Conservation (phyloP, 2,329 filamentous ascomycete genomes). For the Calonectria ilicicola region DNA sequence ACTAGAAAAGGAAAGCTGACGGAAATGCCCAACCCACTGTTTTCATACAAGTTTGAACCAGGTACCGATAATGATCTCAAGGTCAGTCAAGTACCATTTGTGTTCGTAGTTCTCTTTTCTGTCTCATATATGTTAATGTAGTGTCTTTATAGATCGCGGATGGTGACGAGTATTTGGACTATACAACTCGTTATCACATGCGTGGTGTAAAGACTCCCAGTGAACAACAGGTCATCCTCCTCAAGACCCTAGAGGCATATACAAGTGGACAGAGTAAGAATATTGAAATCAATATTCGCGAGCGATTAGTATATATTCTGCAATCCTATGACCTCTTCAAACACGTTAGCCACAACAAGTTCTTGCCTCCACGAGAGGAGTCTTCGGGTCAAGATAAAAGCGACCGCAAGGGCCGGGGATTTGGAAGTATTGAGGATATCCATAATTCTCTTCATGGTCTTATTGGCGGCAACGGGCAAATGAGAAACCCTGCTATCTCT, state of each 20-base stretch:
- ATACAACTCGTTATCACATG: constrained; percentile 14
- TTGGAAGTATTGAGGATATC: constrained; percentile 26
- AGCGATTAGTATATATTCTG: constrained; percentile 16
- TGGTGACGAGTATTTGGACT: neutral
- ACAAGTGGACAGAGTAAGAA: neutral
- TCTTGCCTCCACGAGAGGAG: neutral
- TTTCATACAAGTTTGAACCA: constrained; percentile 3
- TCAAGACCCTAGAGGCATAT: neutral
- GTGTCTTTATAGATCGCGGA: neutral
- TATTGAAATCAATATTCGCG: constrained; percentile 7
- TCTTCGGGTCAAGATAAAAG: neutral
- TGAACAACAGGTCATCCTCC: neutral
- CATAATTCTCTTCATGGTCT: constrained; percentile 19
- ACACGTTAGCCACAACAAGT: constrained; percentile 5
- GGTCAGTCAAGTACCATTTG: neutral
- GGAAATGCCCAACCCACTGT: constrained; percentile 12
- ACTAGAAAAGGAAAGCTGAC: neutral
- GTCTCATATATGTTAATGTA: too few species aligned
- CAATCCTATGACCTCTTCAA: constrained; percentile 10
- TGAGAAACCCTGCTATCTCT: neutral
- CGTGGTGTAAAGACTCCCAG: neutral
- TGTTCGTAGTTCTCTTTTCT: neutral
- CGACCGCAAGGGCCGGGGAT: neutral
- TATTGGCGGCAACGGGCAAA: neutral
- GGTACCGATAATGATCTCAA: neutral